phyloP scores from a whole-genome alignment of 164 flowering plant species.

The Vitis rupestris region DNA sequence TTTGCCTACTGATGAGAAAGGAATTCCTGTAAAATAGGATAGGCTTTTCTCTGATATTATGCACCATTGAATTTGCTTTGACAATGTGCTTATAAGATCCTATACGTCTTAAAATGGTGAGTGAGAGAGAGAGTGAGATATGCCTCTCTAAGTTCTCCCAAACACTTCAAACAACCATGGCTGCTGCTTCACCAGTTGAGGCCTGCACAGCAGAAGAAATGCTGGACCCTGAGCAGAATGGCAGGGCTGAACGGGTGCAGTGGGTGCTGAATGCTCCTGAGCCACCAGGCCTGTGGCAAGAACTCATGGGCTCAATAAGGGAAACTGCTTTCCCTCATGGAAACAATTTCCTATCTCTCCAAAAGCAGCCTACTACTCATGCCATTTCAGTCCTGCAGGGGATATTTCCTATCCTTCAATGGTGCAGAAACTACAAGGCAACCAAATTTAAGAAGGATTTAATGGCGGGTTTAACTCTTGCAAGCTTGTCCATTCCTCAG shows the following conservation, averaged over 20 bases:
- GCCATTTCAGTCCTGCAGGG: conserved; percentile 1
- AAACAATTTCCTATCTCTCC: conserved; percentile 8
- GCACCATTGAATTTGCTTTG: not conserved
- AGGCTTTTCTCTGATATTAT: not conserved
- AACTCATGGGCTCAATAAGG: conserved; percentile 20
- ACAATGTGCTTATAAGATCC: not conserved
- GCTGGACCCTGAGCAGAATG: conserved; percentile 17
- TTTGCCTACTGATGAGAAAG: not conserved
- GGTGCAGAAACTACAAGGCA: conserved; percentile 17
- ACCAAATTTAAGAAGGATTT: conserved; percentile 29
- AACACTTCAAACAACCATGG: conserved; percentile 40
- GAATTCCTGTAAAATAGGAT: not conserved
- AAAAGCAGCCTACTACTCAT: not conserved
- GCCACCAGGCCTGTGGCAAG: conserved; percentile 31
- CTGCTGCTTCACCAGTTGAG: conserved; percentile 9
- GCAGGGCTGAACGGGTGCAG: conserved; percentile 19
- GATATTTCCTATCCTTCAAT: conserved; percentile 24
- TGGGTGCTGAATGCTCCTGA: conserved; percentile 37
- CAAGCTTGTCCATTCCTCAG: conserved; percentile 48
- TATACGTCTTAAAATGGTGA: not conserved
- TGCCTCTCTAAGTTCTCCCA: conserved; percentile 37
- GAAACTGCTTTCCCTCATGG: conserved; percentile 14
- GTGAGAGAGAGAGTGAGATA: not conserved
- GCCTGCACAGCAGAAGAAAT: conserved; percentile 4
- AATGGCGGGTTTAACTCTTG: conserved; percentile 38